A percentile compares a stretch with the other conserved stretches of the same genome.
Conservation (phyloP, 2,329 filamentous ascomycete species). For the Penicillium sp. region DNA sequence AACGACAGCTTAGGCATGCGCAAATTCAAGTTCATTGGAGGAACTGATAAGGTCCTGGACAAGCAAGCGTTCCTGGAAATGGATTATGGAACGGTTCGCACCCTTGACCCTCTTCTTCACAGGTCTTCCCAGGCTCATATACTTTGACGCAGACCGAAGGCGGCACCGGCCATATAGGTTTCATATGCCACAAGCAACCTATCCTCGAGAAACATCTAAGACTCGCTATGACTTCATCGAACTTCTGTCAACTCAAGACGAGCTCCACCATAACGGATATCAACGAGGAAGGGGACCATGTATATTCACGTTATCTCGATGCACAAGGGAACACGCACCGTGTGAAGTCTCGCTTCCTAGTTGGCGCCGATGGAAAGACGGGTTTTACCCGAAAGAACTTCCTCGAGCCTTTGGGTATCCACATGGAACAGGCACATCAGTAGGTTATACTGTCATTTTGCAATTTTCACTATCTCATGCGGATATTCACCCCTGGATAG, state of each 20-base stretch:
- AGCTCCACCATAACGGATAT: background rate
- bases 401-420: slow-evolving; percentile 44
- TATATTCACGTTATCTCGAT: slow-evolving; percentile 21
- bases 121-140: background rate
- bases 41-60: slow-evolving; percentile 18
- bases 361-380: slow-evolving; percentile 52
- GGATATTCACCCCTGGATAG: background rate
- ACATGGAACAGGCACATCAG: slow-evolving; percentile 32
- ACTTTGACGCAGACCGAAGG: slow-evolving; percentile 21
- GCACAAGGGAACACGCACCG: slow-evolving; percentile 10
- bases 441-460: slow-evolving; percentile 1
- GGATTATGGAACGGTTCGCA: slow-evolving; percentile 19
- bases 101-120: background rate
- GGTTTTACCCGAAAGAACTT: slow-evolving; percentile 49
- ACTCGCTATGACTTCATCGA: slow-evolving; percentile 8
- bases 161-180: slow-evolving; percentile 31
- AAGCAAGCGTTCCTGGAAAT: slow-evolving; percentile 26
- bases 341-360: slow-evolving; percentile 32
- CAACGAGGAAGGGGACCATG: background rate
- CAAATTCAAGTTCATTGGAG: slow-evolving; percentile 27
- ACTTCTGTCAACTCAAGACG: background rate
- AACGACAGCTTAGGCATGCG: slow-evolving; percentile 14
- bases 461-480: background rate
- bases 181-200: slow-evolving; percentile 33
- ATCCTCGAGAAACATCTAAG: slow-evolving; percentile 26